Evolutionary conservation across 176 grass and related monocot genomes (phyloP).

Genomic region (Canna indica): DNA sequence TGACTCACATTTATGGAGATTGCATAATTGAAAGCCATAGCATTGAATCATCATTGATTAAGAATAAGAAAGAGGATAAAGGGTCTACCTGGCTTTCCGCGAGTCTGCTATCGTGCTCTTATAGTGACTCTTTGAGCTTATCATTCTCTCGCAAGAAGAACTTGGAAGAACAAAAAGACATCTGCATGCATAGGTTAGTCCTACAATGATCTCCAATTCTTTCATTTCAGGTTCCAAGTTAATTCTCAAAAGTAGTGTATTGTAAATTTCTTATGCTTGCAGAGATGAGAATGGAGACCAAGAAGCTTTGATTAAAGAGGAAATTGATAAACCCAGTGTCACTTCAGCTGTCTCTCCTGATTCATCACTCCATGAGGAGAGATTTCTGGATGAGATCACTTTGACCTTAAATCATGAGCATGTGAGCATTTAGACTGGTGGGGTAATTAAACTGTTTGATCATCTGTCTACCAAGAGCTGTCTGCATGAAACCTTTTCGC

Average conservation of each 20-base stretch:
- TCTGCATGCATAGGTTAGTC: slow-evolving; percentile 86
- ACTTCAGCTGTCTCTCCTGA: slow-evolving; percentile 29
- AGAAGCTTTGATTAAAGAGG: slow-evolving; percentile 62
- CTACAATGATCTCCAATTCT: background rate
- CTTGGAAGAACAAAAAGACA: slow-evolving; percentile 57
- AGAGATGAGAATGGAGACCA: slow-evolving; percentile 86
- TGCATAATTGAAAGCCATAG: slow-evolving; percentile 60
- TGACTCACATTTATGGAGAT: slow-evolving; percentile 86
- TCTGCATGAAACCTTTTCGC: slow-evolving; percentile 28
- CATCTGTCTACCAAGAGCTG: slow-evolving; percentile 38
- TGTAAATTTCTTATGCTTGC: slow-evolving; percentile 9
- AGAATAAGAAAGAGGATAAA: slow-evolving; percentile 13
- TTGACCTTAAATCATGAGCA: slow-evolving; percentile 43
- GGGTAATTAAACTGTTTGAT: slow-evolving; percentile 30
- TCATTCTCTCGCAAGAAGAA: slow-evolving; percentile 78
- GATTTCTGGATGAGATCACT: slow-evolving; percentile 70
- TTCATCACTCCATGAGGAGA: slow-evolving; percentile 55
- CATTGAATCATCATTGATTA: slow-evolving; percentile 29
- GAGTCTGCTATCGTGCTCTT: slow-evolving; percentile 9
- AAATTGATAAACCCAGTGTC: slow-evolving; percentile 35
- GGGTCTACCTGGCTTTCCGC: slow-evolving; percentile 14
- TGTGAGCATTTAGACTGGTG: slow-evolving; percentile 20
- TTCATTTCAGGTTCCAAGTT: background rate
- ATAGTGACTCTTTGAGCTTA: slow-evolving; percentile 46
- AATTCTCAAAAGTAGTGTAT: background rate